These are phyloP conservation scores for Malus hybrid DNA, from an alignment of 331 rosid species.

Conservation along the genomic window DNA sequence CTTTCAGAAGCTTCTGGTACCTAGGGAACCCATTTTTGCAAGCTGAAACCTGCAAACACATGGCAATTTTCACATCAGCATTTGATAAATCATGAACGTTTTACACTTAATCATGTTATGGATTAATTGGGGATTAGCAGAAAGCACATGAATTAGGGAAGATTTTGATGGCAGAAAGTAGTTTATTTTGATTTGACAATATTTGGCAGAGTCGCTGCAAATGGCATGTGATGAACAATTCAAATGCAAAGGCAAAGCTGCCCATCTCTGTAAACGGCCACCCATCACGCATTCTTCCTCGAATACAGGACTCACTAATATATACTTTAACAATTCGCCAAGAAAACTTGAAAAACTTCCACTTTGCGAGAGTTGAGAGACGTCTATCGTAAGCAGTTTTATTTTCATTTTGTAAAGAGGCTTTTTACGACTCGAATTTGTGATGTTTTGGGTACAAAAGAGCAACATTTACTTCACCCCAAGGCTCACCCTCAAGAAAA, in stretches of 20 bases:
- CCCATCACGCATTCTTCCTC: conserved; percentile 10
- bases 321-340: neutral
- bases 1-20: conserved; percentile 60
- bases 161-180: neutral
- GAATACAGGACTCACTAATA: neutral
- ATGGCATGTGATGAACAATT: conserved; percentile 23
- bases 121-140: neutral
- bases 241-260: conserved; percentile 8
- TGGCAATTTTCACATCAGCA: neutral
- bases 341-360: neutral
- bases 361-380: fast-evolving
- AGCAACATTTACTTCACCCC: fast-evolving
- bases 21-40: conserved; percentile 75
- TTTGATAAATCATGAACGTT: neutral
- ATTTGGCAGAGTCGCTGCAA: conserved; percentile 14
- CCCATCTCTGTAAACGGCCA: conserved; percentile 29
- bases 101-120: neutral
- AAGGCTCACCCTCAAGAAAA: no score
- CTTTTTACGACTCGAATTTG: no score
- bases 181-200: conserved; percentile 1
- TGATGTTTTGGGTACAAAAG: fast-evolving
- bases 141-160: neutral
- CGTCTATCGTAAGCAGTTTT: no score
- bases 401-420: fast-evolving
- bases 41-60: conserved; percentile 70